Evolutionary conservation across 257 asterid genomes (phyloP), one percentile per base, ranked within the genome.

Genomic region (Ballota nigra): DNA sequence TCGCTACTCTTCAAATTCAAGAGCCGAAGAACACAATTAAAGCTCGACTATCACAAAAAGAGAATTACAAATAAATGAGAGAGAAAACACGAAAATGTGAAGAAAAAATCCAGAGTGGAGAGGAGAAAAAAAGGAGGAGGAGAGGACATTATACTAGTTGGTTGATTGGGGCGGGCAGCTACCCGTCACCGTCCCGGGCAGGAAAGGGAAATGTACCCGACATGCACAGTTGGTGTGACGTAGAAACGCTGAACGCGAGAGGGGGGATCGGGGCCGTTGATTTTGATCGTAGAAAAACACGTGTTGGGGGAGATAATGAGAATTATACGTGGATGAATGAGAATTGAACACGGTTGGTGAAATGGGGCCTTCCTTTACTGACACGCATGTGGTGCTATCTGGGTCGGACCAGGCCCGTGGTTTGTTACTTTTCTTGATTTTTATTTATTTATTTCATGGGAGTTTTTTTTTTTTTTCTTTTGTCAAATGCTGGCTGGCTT

Each of bases 171-270:
- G 83, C 81, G 96, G 97, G 92, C 88, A 89, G 88, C 87, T 91
- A 89, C 88, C 98, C 92, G 92, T 85, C 91, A 86, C 92, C 89
- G 86, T 73, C 83, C 13, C 8, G 91, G 99, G 97, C 88, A 86
- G 84, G 80, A 76, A 62, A 66, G 76, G 73, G 83, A 64, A 80
- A 77, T 79, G 85, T 29, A 78, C 53, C 84, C 87, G 88, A 90
- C 92, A 84, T 67, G 78, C 81, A 84, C 82, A 80, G 86, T 71
- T 80, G 87, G 79, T 75, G 78, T 87, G 93, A 89, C 89, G 89
- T 84, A 79, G 72, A 82, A 63, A 68, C 74, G 78, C 73, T 73
- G 74, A 78, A 79, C 61, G 82, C 53, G 74, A 73, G 75, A 74
- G 6, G 33, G 64, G 65, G 0, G 69, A 78, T 76, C 83, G 4